These are phyloP conservation scores for Chaetomium sp. DNA, from an alignment of 2,329 filamentous ascomycete species.

Conservation along the genomic window DNA sequence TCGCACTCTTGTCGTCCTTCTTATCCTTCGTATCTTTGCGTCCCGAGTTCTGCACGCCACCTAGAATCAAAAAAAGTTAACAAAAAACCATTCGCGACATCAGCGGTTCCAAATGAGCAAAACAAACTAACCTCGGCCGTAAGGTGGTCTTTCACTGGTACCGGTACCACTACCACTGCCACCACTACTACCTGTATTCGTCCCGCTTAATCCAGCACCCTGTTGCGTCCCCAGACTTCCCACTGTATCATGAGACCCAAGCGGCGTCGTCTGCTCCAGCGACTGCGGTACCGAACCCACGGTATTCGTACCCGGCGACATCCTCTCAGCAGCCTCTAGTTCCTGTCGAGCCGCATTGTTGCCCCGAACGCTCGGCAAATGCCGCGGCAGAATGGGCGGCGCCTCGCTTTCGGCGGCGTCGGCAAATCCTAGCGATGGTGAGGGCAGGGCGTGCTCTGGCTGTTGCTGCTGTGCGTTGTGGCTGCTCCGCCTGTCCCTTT, in stretches of 20 bases:
- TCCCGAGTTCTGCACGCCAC: slow-evolving; percentile 42
- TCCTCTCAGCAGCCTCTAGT: slow-evolving; percentile 36
- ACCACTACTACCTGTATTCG: too few relatives aligned
- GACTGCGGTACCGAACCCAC: slow-evolving; percentile 29
- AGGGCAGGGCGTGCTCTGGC: too few relatives aligned
- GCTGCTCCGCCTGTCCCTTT: background rate
- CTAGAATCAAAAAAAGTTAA: slow-evolving; percentile 23
- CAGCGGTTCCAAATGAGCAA: background rate
- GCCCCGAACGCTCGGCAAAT: too few relatives aligned
- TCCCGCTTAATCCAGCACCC: too few relatives aligned
- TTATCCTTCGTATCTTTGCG: slow-evolving; percentile 44
- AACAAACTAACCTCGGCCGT: slow-evolving; percentile 38
- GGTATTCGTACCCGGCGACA: slow-evolving; percentile 33
- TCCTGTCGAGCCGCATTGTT: slow-evolving; percentile 37
- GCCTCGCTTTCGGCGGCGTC: slow-evolving; percentile 32
- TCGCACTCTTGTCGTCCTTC: slow-evolving; percentile 38
- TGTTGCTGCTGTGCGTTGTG: too few relatives aligned
- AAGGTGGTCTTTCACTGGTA: slow-evolving; percentile 10
- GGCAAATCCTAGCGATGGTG: too few relatives aligned
- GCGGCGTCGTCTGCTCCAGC: slow-evolving; percentile 31
- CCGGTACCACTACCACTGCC: too few relatives aligned
- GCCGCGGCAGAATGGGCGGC: slow-evolving; percentile 16
- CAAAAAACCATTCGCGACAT: slow-evolving; percentile 31
- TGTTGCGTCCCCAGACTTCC: too few relatives aligned
- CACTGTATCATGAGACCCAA: slow-evolving; percentile 8